Evolutionary conservation across 805 yeast species (phyloP).

Genomic region (Pichia sporocuriosa): DNA sequence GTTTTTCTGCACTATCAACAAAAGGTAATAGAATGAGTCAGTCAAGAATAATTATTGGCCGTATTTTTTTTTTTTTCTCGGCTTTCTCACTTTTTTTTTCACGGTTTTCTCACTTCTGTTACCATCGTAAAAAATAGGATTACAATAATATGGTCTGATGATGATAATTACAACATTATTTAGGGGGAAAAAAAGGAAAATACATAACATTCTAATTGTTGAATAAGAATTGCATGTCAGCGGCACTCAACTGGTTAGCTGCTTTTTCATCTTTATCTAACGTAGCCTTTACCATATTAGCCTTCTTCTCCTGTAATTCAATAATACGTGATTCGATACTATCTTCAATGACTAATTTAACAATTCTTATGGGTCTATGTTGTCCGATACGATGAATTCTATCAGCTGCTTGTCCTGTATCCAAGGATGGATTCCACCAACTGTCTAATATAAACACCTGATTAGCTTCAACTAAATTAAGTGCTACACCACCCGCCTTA

Average conservation of each 20-base stretch:
- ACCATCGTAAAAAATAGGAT: too few relatives aligned
- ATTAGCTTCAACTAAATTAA: constrained; percentile 93
- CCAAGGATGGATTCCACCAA: constrained; percentile 99
- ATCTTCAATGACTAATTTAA: constrained; percentile 91
- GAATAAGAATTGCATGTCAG: constrained; percentile 90
- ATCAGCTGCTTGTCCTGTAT: constrained; percentile 93
- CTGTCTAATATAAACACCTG: constrained; percentile 95
- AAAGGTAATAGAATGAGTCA: too few relatives aligned
- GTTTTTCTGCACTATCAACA: too few relatives aligned
- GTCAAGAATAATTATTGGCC: too few relatives aligned
- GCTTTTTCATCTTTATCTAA: constrained; percentile 91
- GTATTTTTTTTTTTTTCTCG: too few relatives aligned
- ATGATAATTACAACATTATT: too few relatives aligned
- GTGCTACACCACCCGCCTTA: constrained; percentile 98
- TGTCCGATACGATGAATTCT: constrained; percentile 98
- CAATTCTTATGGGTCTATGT: constrained; percentile 85
- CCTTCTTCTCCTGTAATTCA: constrained; percentile 94
- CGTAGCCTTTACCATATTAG: constrained; percentile 96
- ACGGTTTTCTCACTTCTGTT: too few relatives aligned
- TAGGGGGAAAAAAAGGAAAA: too few relatives aligned
- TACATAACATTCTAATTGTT: constrained; percentile 55
- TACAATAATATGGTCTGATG: too few relatives aligned
- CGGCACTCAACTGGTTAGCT: constrained; percentile 80
- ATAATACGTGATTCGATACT: constrained; percentile 94
- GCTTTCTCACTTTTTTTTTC: too few relatives aligned